Base-by-base conservation (phyloP, 2,329 filamentous ascomycete species). In the Tolypocladium tundrense region DNA sequence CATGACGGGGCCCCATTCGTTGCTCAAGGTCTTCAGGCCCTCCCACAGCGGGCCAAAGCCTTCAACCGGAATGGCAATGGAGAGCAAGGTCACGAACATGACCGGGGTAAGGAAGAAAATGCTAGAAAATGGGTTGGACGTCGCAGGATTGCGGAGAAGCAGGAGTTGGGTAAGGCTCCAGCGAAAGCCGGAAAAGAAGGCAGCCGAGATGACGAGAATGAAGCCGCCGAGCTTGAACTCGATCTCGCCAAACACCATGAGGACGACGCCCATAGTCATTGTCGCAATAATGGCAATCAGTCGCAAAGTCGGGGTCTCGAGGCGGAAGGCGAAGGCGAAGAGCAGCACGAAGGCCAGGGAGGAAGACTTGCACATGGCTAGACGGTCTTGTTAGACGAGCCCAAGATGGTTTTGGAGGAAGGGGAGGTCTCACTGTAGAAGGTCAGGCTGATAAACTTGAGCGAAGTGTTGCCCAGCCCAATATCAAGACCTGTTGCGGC, bases 121-220 rank as follows among this genome's bases (percentile, higher is more conserved):
- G 65, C 90, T 95, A 16, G 91, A 93, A 72, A 99, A 97, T 0
- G 94, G 94, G 68, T 99, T 99, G 51, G 90, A 90, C 0, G 94
- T 99, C 24, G 94, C 92, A 1, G 92, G 91, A 72, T 97, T 96
- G 65, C 92, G 88, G 35, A 97, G 84, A 8, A 99, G 84, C 4
- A 99, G 84, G 60, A 99, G 96, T 70, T 99, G 94, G 0, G 94
- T 97, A n/a, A 99, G 77, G n/a, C 85, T 90, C 94, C 94, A 99
- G 66, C 94, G 88, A 76, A 99, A 96, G 57, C 94, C 94, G 1
- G 91, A 96, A 70, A 96, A 96, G 75, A 96, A 94, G 56, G 91
- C 90, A 14, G 94, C 92, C 0, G 88, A 86, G 72, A 99, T 97
- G 74, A 97, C 89, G 62, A 99, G 87, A 53, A 91, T 74, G 72